phyloP scores from a whole-genome alignment of 768 basidiomycete genomes.

The Rhodotorula paludigena region DNA sequence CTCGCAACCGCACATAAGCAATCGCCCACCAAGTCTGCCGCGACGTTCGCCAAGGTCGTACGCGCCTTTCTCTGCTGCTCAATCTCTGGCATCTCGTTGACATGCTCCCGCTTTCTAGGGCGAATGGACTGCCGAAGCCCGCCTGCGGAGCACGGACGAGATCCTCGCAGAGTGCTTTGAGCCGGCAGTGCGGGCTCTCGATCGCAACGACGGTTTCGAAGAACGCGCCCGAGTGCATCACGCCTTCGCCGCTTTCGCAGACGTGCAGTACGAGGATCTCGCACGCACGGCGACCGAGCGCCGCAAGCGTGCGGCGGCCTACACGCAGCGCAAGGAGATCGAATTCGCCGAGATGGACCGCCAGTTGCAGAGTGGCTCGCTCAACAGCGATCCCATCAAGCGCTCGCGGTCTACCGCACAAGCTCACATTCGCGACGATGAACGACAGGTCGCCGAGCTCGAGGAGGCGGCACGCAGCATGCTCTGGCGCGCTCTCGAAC shows the following conservation, averaged over 20 bases:
- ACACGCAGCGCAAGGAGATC: slow-evolving; percentile 64
- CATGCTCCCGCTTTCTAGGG: slow-evolving; percentile 55
- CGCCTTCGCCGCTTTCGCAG: slow-evolving; percentile 82
- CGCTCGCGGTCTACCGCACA: slow-evolving; percentile 52
- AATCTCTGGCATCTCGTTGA: background rate
- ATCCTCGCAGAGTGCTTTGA: slow-evolving; percentile 69
- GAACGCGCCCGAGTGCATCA: slow-evolving; percentile 56
- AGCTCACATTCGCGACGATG: slow-evolving; percentile 57
- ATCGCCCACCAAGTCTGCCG: slow-evolving; percentile 10
- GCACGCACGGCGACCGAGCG: slow-evolving; percentile 60
- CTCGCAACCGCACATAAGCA: slow-evolving; percentile 46
- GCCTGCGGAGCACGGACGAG: slow-evolving; percentile 67
- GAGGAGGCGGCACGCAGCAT: slow-evolving; percentile 57
- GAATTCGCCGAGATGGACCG: slow-evolving; percentile 57
- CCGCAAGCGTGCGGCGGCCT: slow-evolving; percentile 62
- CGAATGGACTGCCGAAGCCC: slow-evolving; percentile 82
- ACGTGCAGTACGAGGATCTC: slow-evolving; percentile 72
- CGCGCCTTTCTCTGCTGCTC: slow-evolving; percentile 38
- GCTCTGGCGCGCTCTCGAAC: slow-evolving; percentile 68
- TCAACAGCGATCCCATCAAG: slow-evolving; percentile 41
- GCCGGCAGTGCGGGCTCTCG: slow-evolving; percentile 54
- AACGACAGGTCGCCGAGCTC: slow-evolving; percentile 51
- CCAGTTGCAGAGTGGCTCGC: slow-evolving; percentile 34
- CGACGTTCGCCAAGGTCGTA: slow-evolving; percentile 61
- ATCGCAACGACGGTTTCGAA: slow-evolving; percentile 21